phyloP scores from a whole-genome alignment of 306 rosid species.

The Castanospermum australe region DNA sequence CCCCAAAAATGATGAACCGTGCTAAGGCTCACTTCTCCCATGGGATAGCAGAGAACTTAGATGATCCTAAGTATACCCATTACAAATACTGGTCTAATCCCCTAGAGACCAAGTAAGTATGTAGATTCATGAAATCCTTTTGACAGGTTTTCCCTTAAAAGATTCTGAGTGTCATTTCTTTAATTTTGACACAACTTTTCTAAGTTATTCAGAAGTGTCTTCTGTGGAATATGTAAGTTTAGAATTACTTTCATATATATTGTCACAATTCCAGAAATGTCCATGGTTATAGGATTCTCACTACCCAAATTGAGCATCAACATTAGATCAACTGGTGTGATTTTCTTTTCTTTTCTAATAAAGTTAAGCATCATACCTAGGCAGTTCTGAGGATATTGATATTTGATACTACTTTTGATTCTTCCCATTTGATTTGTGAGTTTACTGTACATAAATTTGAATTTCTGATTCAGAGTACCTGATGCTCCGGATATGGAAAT shows the following conservation, averaged over 20 bases:
- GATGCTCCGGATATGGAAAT: slow-evolving; percentile 79
- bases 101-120: slow-evolving; percentile 73
- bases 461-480: slow-evolving; percentile 54
- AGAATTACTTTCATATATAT: background rate
- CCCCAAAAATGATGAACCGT: slow-evolving; percentile 68
- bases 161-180: background rate
- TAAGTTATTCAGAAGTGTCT: background rate
- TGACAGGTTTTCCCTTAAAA: background rate
- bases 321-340: background rate
- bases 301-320: background rate
- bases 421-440: background rate
- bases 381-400: background rate
- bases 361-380: background rate
- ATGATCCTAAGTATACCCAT: slow-evolving; percentile 66
- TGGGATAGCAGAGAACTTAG: slow-evolving; percentile 76
- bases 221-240: background rate
- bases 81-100: slow-evolving; percentile 90
- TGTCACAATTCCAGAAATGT: background rate
- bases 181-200: background rate
- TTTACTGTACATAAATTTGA: slow-evolving; percentile 3
- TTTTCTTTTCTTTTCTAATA: background rate
- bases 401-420: background rate
- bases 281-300: background rate
- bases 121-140: background rate
- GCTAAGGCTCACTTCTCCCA: slow-evolving; percentile 76